Conservation (phyloP, 768 basidiomycete genomes). For the Collybiopsis luxurians region DNA sequence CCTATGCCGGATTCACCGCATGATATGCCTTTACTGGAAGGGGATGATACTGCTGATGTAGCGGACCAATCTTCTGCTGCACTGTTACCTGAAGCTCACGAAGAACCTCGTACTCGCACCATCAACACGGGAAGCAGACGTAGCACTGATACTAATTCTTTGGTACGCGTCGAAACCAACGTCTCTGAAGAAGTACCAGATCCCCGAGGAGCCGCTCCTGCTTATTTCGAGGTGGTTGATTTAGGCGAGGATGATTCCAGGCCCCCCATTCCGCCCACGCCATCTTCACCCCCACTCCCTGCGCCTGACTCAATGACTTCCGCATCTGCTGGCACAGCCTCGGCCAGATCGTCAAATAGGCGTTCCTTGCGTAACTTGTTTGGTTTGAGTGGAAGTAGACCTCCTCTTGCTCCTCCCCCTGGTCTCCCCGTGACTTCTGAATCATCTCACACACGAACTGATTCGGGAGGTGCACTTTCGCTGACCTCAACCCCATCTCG, state of each 20-base stretch:
- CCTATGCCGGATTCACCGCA: slow-evolving; percentile 38
- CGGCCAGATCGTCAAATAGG: neutral
- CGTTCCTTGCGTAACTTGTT: slow-evolving; percentile 6
- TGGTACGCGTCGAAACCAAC: slow-evolving; percentile 23
- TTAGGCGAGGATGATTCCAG: slow-evolving; percentile 15
- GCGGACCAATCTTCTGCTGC: neutral
- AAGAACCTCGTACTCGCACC: slow-evolving; percentile 2
- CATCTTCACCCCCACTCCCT: neutral
- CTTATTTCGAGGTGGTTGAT: slow-evolving; percentile 60
- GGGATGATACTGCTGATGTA: slow-evolving; percentile 16
- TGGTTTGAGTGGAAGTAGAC: neutral
- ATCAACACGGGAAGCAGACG: slow-evolving; percentile 10
- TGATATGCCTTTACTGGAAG: slow-evolving; percentile 41
- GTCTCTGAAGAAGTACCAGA: slow-evolving; percentile 23
- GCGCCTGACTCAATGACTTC: neutral
- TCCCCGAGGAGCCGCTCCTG: slow-evolving; percentile 61
- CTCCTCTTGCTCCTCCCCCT: neutral
- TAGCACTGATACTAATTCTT: slow-evolving; percentile 24
- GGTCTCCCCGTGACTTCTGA: neutral
- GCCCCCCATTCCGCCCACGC: neutral
- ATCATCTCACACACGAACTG: neutral
- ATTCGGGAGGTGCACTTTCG: slow-evolving; percentile 10
- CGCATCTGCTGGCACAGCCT: neutral
- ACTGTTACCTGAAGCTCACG: slow-evolving; percentile 12
- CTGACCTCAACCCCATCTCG: slow-evolving; percentile 22